phyloP scores from a whole-genome alignment of 306 rosid species.

The Ziziphus jujuba region DNA sequence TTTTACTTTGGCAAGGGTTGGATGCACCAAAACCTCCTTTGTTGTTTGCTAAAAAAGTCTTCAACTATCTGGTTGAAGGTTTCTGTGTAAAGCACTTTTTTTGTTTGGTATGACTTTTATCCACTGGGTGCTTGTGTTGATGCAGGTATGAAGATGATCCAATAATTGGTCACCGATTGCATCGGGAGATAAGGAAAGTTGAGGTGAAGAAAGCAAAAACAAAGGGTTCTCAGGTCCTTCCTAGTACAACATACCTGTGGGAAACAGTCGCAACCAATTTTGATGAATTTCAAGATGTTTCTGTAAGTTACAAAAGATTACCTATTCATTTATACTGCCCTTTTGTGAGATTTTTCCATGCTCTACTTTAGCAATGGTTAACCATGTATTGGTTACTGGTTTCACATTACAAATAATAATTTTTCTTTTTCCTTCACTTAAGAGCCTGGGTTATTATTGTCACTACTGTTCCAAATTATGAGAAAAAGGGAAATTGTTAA shows the following conservation, averaged over 20 bases:
- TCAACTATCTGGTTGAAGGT: slow-evolving; percentile 15
- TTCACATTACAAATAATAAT: neutral
- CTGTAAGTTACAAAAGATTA: slow-evolving; percentile 56
- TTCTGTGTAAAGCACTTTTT: slow-evolving; percentile 1
- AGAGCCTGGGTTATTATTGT: neutral
- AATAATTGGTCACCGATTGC: slow-evolving; percentile 81
- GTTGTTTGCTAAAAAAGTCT: slow-evolving; percentile 16
- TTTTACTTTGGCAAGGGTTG: neutral
- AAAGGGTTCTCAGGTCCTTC: slow-evolving; percentile 77
- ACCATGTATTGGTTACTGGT: neutral
- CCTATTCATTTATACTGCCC: slow-evolving; percentile 24
- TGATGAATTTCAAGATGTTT: slow-evolving; percentile 89
- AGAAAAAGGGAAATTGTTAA: neutral
- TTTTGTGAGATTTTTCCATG: neutral
- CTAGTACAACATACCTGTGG: slow-evolving; percentile 69
- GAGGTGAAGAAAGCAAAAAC: slow-evolving; percentile 73
- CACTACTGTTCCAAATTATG: too few relatives aligned
- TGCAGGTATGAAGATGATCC: slow-evolving; percentile 98
- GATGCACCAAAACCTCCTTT: neutral
- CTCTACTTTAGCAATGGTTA: slow-evolving; percentile 2
- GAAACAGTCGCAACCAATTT: slow-evolving; percentile 90
- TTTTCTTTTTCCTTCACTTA: neutral
- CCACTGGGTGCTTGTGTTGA: slow-evolving; percentile 31
- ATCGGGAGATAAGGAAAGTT: slow-evolving; percentile 84
- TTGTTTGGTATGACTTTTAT: slow-evolving; percentile 27